These are phyloP conservation scores for Gymnopus androsaceus DNA, from an alignment of 1,284 basidiomycete species.

Conservation along the genomic window DNA sequence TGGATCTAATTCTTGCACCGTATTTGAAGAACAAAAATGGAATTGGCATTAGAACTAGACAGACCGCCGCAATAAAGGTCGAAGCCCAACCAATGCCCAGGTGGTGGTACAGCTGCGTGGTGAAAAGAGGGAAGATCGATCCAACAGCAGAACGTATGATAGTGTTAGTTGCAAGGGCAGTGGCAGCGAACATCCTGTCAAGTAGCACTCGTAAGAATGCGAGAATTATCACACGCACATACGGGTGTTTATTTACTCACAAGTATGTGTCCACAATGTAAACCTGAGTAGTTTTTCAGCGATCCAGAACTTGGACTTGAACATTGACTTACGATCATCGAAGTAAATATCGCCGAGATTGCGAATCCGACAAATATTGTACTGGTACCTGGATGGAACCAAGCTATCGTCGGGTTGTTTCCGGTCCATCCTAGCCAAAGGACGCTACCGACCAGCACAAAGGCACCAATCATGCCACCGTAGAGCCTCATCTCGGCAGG, in stretches of 20 bases:
- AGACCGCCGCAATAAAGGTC: slow-evolving; percentile 38
- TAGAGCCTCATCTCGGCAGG: slow-evolving; percentile 62
- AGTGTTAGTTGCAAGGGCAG: slow-evolving; percentile 72
- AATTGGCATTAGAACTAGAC: slow-evolving; percentile 50
- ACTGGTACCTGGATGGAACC: slow-evolving; percentile 55
- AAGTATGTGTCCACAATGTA: slow-evolving; percentile 67
- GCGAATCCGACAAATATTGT: slow-evolving; percentile 53
- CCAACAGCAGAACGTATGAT: slow-evolving; percentile 64
- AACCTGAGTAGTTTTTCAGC: slow-evolving; percentile 37
- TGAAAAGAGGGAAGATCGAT: slow-evolving; percentile 69
- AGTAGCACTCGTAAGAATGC: slow-evolving; percentile 1
- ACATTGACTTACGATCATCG: slow-evolving; percentile 52
- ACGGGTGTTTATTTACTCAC: slow-evolving; percentile 28
- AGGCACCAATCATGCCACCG: slow-evolving; percentile 54
- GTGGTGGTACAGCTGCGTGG: slow-evolving; percentile 11
- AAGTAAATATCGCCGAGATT: slow-evolving; percentile 62
- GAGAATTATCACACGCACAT: too few species aligned
- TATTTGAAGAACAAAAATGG: slow-evolving; percentile 60
- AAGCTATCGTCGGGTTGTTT: slow-evolving; percentile 52
- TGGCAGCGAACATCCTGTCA: slow-evolving; percentile 58
- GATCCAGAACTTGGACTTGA: slow-evolving; percentile 19
- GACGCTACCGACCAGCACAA: slow-evolving; percentile 51
- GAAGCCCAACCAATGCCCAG: slow-evolving; percentile 14
- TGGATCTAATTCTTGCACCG: slow-evolving; percentile 47
- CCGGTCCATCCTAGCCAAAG: slow-evolving; percentile 72